Evolutionary conservation across 73 alveolate species (phyloP).

Genomic region (Durusdinium trenchii): DNA sequence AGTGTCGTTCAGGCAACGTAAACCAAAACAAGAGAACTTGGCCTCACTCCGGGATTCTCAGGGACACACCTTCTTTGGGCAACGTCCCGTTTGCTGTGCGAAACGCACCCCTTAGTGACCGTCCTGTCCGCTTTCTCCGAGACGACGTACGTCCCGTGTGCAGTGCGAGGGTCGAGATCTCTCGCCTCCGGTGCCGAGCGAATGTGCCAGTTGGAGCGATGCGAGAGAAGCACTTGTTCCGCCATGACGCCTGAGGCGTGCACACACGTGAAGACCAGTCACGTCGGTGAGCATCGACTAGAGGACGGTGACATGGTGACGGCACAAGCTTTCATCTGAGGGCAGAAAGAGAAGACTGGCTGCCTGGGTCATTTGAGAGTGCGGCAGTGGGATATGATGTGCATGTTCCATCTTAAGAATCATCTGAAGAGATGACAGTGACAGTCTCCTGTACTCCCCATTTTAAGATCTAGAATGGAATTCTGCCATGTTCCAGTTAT

Average conservation of each 20-base stretch:
- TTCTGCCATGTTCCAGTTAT: too few species aligned
- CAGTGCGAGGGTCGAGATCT: conserved; percentile 36
- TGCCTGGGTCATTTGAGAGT: neutral
- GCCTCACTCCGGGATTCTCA: too few species aligned
- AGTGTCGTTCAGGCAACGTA: too few species aligned
- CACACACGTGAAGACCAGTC: too few species aligned
- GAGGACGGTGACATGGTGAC: neutral
- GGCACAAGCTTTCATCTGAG: neutral
- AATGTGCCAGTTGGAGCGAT: conserved; percentile 4
- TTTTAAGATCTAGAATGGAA: too few species aligned
- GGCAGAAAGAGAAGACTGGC: neutral
- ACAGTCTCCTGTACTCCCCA: too few species aligned
- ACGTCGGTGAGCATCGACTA: too few species aligned
- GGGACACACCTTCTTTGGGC: too few species aligned
- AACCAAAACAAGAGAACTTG: too few species aligned
- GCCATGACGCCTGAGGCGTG: conserved; percentile 54
- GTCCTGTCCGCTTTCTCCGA: neutral
- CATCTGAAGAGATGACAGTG: too few species aligned
- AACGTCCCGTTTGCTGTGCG: neutral
- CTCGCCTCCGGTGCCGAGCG: conserved; percentile 82
- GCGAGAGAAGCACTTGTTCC: conserved; percentile 76
- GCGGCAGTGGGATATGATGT: too few species aligned
- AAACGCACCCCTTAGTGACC: neutral
- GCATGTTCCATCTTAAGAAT: too few species aligned
- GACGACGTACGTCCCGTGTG: neutral